Conservation (phyloP, 139 green algal genomes). For the Penium margaritaceum region DNA sequence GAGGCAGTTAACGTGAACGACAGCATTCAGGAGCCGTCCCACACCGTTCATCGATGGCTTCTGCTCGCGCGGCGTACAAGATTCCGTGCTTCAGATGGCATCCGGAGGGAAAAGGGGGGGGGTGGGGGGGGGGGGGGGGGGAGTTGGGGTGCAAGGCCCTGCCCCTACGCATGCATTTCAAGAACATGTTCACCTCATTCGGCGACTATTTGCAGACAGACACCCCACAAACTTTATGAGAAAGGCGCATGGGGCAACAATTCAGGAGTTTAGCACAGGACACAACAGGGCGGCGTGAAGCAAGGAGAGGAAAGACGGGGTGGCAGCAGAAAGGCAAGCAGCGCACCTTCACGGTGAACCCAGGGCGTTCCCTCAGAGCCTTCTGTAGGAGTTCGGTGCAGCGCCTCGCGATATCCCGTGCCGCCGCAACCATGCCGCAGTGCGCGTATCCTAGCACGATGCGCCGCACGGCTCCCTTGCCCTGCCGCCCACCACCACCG, state of each 20-base stretch:
- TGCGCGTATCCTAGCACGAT: conserved; percentile 55
- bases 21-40: too few species aligned
- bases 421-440: conserved; percentile 49
- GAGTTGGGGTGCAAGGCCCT: background rate
- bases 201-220: too few species aligned
- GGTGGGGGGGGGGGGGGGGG: background rate
- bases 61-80: too few species aligned
- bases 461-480: conserved; percentile 19
- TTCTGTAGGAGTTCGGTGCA: conserved; percentile 1
- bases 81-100: too few species aligned
- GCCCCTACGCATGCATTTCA: too few species aligned
- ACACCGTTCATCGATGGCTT: too few species aligned
- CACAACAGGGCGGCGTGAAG: background rate
- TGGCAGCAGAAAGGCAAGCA: background rate
- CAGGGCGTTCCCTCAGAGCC: conserved; percentile 1
- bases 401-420: conserved; percentile 37
- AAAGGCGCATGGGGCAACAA: too few species aligned
- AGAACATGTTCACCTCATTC: too few species aligned
- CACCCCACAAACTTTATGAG: too few species aligned
- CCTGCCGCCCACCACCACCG: too few species aligned
- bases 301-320: background rate
- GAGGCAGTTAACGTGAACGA: too few species aligned
- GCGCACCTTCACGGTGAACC: conserved; percentile 28
- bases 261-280: too few species aligned
- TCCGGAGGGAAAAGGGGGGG: background rate